Base-by-base conservation (phyloP, 108 stramenopile genomes). In the Aurantiochytrium sp. region DNA sequence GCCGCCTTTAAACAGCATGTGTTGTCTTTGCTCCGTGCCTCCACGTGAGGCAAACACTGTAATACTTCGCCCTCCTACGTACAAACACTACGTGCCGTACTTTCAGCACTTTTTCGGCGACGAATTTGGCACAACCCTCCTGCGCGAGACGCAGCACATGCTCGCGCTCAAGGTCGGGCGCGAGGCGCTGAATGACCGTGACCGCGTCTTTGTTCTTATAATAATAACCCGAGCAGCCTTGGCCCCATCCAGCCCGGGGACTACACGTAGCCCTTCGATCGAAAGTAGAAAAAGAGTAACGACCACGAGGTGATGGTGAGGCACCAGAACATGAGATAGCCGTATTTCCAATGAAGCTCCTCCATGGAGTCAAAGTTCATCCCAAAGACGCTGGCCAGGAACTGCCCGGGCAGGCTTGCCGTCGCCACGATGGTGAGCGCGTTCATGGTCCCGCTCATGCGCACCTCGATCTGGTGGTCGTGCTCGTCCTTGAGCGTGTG, bases 341-440 rank as follows among this genome's bases (percentile, higher is more conserved):
- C 90, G 10, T 69, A 91, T 4, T 59, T 8, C 22, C 34, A 45
- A 4, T 90, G 31, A 21, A 92, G 89, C 41, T 90, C 90, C 21
- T 68, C 68, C 91, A 91, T 91, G 15, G 41, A 59, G 37, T 10
- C 86, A 69, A 92, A 92, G 86, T 92, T 92, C 91, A 90, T 90
- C 2, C 91, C 91, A 31, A 45, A 88, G 22, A 85, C 85, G 53
- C 90, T 86, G 31, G 91, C 59, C 4, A 92, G 45, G 36, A 92
- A 89, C 55, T 92, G 91, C 17, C 73, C 90, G 21, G 91, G 91
- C 45, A 90, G 53, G 52, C 68, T 68, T 4, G 68, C 69, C 4
- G 89, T 89, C 4, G 89, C 86, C 22, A 89, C 54, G 24, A 92
- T 87, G 48, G 91, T 92, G 37, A 92, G 59, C 21, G 89, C 87